Evolutionary conservation across 1,284 basidiomycete genomes (phyloP), one percentile per base, ranked within the genome.

Genomic region (Fomitiporia mediterranea): DNA sequence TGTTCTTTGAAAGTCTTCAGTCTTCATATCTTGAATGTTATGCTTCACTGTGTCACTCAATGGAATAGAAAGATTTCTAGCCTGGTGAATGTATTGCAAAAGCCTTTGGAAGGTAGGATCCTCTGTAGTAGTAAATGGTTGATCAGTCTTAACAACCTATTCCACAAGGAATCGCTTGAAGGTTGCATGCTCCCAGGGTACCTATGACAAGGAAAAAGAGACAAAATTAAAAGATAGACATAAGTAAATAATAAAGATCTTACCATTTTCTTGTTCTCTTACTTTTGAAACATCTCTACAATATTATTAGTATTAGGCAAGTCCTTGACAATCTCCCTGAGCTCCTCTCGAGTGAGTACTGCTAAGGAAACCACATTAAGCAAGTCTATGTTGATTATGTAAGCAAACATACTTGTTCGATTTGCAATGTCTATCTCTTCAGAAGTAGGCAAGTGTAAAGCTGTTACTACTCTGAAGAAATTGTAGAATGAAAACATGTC

Each of bases 91-190:
- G 58, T 68, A 71, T 0, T 53, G 17, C 1, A 71, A 43, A 4
- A 71, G 17, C 0, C 28, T 34, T 2, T 32, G 13, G 46, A 72
- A 69, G 48, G 66, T 63, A 1, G 62, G 59, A 21, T 64, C 59
- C 9, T 71, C 68, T 19, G 71, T 65, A 42, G 65, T 63, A 3
- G 68, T 64, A 58, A 71, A 71, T 4, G 68, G 69, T 42, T 70
- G 68, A 50, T 72, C 66, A 49, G 63, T 66, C n/a, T 64, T 57
- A 11, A 68, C 60, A 8, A 70, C 60, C 66, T 67, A 72, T 23
- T 67, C 60, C 4, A 60, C 58, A 0, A 72, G 53, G 0, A 67
- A 59, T 1, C 55, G 21, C 28, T 70, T 66, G 57, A 72, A 70
- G 4, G 66, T 53, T 0, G 32, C 42, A 21, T 59, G 57, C 32